A percentile compares a stretch with the other conserved stretches of the same genome.
phyloP scores from a whole-genome alignment of 2,329 filamentous ascomycete species.

The Colletotrichum spaethianum region DNA sequence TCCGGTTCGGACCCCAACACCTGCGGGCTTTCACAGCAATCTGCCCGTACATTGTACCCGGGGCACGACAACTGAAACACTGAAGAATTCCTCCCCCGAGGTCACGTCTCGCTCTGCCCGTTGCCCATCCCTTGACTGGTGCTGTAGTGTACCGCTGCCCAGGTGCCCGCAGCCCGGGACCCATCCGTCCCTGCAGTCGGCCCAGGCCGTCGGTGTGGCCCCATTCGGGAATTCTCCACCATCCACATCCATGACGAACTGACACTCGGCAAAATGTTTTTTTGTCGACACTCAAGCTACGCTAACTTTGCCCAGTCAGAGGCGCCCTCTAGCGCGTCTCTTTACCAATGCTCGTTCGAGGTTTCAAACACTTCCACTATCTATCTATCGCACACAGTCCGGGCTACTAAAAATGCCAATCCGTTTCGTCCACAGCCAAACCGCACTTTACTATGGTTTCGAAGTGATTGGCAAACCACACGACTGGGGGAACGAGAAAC shows the following conservation, averaged over 20 bases:
- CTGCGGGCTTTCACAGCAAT: slow-evolving; percentile 14
- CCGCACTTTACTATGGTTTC: slow-evolving; percentile 20
- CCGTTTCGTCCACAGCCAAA: background rate
- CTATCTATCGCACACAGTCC: background rate
- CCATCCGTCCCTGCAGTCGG: slow-evolving; percentile 38
- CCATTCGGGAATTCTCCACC: slow-evolving; percentile 22
- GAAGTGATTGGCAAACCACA: slow-evolving; percentile 18
- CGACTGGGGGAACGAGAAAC: slow-evolving; percentile 6
- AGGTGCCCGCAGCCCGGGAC: slow-evolving; percentile 8
- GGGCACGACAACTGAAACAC: slow-evolving; percentile 35
- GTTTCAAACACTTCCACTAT: background rate
- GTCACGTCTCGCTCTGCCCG: slow-evolving; percentile 30
- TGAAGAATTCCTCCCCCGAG: slow-evolving; percentile 34
- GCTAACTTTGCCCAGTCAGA: background rate
- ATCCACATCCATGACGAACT: background rate
- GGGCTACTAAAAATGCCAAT: background rate
- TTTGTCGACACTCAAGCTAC: slow-evolving; percentile 3
- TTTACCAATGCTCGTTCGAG: background rate
- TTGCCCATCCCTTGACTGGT: slow-evolving; percentile 25
- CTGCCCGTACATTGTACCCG: background rate
- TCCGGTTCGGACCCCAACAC: slow-evolving; percentile 34
- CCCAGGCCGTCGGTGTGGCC: slow-evolving; percentile 38
- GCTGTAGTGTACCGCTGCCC: background rate
- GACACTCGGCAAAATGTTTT: slow-evolving; percentile 19
- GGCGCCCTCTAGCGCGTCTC: slow-evolving; percentile 20